Evolutionary conservation across 2,329 filamentous ascomycete species (phyloP), one percentile per base, ranked within the genome.

Genomic region (Colletotrichum liriopes): DNA sequence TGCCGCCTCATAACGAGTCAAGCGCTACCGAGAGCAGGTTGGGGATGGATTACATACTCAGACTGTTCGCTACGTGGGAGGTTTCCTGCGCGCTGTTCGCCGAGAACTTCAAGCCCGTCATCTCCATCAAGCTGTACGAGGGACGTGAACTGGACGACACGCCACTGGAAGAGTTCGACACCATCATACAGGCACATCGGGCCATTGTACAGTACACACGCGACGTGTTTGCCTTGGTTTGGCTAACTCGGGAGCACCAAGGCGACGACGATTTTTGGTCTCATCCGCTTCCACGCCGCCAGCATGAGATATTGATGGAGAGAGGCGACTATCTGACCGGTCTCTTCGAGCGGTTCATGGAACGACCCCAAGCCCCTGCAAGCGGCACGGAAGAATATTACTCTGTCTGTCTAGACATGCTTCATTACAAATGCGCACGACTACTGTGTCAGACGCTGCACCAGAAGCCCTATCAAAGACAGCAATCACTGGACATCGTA

Each of bases 21-120:
- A 56, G 47, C 18, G 4, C 29, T 5, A 49, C 52, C 3, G 60
- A 68, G n/a, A 59, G 63, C 29, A n/a, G 26, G n/a, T 20, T 68
- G 8, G 71, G 74, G 20, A 73, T 76, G n/a, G 66, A 73, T 39
- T 78, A 76, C 61, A 72, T 78, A 45, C 56, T 76, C 12, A 72
- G 73, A 51, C 66, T 75, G 20, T 76, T 78, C 55, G 71, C 74
- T 35, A 72, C 74, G 0, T 77, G 77, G 74, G 76, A 78, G 63
- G 62, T 73, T 3, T 74, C 77, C 0, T 74, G 73, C 9, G 74
- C 75, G 4, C 63, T 77, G 8, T 69, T 77, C 52, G 74, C 72
- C 11, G 69, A 72, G 14, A 72, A 74, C 26, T 75, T 75, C 49
- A 71, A 74, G 29, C 76, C 76, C 2, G 67, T 69, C 26, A 70